Conservation (phyloP, 169 alveolate species). For the Miamiensis avidus region DNA sequence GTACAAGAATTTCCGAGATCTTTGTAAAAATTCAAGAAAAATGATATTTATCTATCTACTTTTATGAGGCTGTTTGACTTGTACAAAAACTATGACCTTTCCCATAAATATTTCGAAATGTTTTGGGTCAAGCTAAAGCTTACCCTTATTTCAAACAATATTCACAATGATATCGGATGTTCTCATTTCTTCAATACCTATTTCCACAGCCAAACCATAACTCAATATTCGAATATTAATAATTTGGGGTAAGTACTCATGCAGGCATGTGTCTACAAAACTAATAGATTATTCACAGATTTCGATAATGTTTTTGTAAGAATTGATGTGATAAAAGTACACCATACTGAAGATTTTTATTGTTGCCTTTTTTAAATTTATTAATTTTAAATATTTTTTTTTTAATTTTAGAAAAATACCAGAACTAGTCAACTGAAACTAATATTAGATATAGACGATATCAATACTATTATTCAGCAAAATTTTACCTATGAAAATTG, state of each 20-base stretch:
- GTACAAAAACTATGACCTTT: neutral
- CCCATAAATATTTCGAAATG: neutral
- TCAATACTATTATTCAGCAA: too few species aligned
- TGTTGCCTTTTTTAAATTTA: too few species aligned
- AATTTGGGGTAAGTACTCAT: neutral
- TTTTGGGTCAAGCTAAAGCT: too few species aligned
- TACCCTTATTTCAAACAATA: neutral
- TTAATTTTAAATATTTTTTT: too few species aligned
- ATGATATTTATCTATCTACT: neutral
- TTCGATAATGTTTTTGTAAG: neutral
- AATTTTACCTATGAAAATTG: neutral
- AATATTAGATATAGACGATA: neutral
- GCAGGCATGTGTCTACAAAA: neutral
- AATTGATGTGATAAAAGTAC: neutral
- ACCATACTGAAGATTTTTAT: too few species aligned
- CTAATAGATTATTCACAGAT: neutral
- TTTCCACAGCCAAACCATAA: neutral
- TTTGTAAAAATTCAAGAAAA: neutral
- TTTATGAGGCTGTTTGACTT: too few species aligned
- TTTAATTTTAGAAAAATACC: neutral
- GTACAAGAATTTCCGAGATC: too few species aligned
- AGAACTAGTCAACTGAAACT: neutral
- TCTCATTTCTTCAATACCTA: neutral
- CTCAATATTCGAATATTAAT: too few species aligned
- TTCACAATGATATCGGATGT: too few species aligned